Evolutionary conservation across 495 filamentous ascomycete genomes (phyloP), one percentile per base, ranked within the genome.

Genomic region (Cetradonia linearis): DNA sequence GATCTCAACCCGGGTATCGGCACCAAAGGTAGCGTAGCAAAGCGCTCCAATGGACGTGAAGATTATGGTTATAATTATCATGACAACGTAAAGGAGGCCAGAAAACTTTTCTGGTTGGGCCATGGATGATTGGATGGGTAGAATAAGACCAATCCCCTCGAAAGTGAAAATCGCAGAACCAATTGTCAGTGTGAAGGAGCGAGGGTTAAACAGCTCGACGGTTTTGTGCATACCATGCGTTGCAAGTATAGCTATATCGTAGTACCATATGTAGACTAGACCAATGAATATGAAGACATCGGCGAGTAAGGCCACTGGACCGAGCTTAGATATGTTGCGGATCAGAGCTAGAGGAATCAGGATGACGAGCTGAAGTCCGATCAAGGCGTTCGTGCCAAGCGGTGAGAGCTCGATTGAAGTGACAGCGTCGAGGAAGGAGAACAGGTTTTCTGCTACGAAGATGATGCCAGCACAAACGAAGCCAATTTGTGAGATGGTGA

Each of bases 381-480:
- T 85, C 2, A 85, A 68, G 2, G 68, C 65, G 6, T 72, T 70
- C 0, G 73, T 69, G 1, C 78, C 77, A 4, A 81, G 55, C 0
- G 74, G 74, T 13, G 55, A 59, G 31, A 65, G 70, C 7, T 63
- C 20, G 14, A 66, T 73, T 5, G 70, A 38, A 1, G 70, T 70
- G 16, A 85, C 77, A 13, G 82, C 81, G 50, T 78, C 68, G 14
- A 83, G 67, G 63, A 86, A 85, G 0, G 77, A 76, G 14, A 69
- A 70, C 14, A 84, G 62, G 64, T 86, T 86, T 63, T 86, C 81
- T 0, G 83, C 82, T n/a, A 78, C 76, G 65, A 86, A 86, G 37
- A 86, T 81, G 55, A 86, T 76, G 38, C 82, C 81, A 0, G 83
- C 76, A 63, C 81, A 85, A 47, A 86, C 83, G 62, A 86, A 86